Percentiles rank a stretch among this genome's conserved stretches.
phyloP scores from a whole-genome alignment of 2,329 filamentous ascomycete species.

The Paecilomyces sp. region DNA sequence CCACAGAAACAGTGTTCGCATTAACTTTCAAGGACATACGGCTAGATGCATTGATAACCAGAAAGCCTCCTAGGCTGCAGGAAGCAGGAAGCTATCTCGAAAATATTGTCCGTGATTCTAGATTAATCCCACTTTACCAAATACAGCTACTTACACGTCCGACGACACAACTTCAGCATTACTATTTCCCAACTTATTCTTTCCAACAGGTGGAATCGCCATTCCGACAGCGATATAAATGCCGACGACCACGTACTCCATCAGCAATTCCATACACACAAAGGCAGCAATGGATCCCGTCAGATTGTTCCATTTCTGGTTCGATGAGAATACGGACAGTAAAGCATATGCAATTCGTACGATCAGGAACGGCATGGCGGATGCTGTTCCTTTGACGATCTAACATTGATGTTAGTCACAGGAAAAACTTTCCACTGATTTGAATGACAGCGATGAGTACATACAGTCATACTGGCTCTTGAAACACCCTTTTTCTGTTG shows the following conservation, averaged over 20 bases:
- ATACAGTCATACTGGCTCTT: constrained; percentile 8
- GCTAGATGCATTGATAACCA: no score
- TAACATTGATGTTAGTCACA: background rate
- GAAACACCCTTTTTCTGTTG: constrained; percentile 5
- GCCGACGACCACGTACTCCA: constrained; percentile 12
- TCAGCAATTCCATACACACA: constrained; percentile 14
- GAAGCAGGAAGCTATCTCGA: no score
- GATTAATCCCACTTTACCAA: background rate
- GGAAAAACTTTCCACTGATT: background rate
- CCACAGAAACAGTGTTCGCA: no score
- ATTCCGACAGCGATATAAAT: constrained; percentile 13
- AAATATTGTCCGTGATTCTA: no score
- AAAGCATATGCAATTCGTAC: constrained; percentile 16
- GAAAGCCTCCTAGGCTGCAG: no score
- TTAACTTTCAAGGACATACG: no score
- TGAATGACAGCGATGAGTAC: background rate
- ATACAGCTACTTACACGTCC: background rate
- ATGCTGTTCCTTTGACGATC: constrained; percentile 9
- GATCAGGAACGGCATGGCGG: constrained; percentile 15
- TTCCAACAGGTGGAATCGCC: constrained; percentile 1
- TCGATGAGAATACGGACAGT: constrained; percentile 11
- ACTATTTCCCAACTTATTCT: background rate
- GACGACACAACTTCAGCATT: background rate
- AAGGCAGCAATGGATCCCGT: constrained; percentile 13
- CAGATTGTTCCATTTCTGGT: constrained; percentile 12